A percentile compares a stretch with the other conserved stretches of the same genome.
Evolutionary conservation across 805 yeast genomes (phyloP).

Genomic region (Cyberlindnera mississippiensis): DNA sequence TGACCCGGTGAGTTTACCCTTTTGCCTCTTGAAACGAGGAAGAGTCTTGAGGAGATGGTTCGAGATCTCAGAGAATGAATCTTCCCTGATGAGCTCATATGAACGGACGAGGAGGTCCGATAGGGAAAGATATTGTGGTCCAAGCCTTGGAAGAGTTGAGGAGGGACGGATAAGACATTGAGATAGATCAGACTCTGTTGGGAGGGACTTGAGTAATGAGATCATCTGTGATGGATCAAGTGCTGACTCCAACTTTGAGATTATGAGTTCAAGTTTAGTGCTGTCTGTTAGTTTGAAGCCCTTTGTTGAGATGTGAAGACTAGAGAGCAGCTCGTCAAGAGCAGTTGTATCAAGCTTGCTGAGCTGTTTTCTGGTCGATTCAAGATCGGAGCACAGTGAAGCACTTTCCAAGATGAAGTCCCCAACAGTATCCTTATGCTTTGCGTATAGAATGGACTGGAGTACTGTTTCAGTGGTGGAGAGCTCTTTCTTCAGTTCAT

Average conservation of each 20-base stretch:
- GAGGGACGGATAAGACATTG: not conserved
- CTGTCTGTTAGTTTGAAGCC: not conserved
- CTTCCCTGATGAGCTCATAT: slow-evolving; percentile 3
- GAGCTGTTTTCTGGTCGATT: not conserved
- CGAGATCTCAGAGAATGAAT: slow-evolving; percentile 3
- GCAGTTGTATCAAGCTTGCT: not conserved
- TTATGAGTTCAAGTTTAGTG: slow-evolving; percentile 1
- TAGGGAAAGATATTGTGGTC: slow-evolving; percentile 8
- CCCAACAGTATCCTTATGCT: slow-evolving; percentile 20
- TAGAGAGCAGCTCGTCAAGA: not conserved
- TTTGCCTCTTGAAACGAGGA: slow-evolving; percentile 14
- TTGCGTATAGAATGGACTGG: slow-evolving; percentile 23
- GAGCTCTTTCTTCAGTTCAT: slow-evolving; percentile 12
- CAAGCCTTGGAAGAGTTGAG: not conserved
- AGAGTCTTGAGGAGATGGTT: slow-evolving; percentile 14
- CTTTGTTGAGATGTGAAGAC: not conserved
- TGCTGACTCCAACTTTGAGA: not conserved
- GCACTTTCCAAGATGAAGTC: slow-evolving; percentile 1
- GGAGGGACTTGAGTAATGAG: not conserved
- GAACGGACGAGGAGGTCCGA: slow-evolving; percentile 14
- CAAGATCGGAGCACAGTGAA: not conserved
- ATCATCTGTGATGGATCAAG: slow-evolving; percentile 4
- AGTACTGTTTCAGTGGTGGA: slow-evolving; percentile 18
- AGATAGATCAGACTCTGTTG: not conserved
- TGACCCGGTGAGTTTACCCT: slow-evolving; percentile 15